Base-by-base conservation (phyloP, 495 filamentous ascomycete species). In the Penicillium angulare region DNA sequence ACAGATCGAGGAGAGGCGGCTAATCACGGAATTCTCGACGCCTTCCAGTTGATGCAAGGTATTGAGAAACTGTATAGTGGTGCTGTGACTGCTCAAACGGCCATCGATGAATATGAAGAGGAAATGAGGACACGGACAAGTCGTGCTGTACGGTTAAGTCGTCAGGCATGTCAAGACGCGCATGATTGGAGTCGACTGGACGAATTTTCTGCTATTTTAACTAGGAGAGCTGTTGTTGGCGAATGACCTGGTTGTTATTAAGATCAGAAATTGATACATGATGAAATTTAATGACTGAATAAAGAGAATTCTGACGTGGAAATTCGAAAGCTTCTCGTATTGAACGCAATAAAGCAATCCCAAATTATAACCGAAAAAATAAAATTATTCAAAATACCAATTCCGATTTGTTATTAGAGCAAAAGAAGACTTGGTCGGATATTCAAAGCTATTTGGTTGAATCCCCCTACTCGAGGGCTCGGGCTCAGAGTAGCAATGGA, bases 111-210 rank as follows among this genome's bases (percentile, higher is more conserved):
- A 0, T 86, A 80, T 45, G 82, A 85, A 48, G 47, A 57, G 4
- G 74, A 69, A 32, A 78, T 84, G 63, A 65, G 78, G n/a, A 43
- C 58, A 7, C 64, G 83, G 0, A 67, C 76, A 0, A 62, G 60
- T 7, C 74, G 73, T 0, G 83, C 76, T 0, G 83, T 86, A 10
- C 57, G 77, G 23, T 60, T 78, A 5, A 83, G 79, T 49, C 70
- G 82, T 3, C 75, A 76, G 53, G 83, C 81, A 2, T 85, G 81
- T 61, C 31, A 77, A 4, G 83, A 86, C 52, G 82, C 83, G 2
- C 83, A 86, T 65, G 69, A 76, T 29, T 83, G 75, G 66, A 54
- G 57, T 5, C 52, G 51, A 36, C 50, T 74, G 6, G 60, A 60
- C 20, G 67, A 70, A 12, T 36, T 48, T 6, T 66, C 53, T 16